Conservation (phyloP, 2,329 filamentous ascomycete genomes). For the Epichloe gansuensis region DNA sequence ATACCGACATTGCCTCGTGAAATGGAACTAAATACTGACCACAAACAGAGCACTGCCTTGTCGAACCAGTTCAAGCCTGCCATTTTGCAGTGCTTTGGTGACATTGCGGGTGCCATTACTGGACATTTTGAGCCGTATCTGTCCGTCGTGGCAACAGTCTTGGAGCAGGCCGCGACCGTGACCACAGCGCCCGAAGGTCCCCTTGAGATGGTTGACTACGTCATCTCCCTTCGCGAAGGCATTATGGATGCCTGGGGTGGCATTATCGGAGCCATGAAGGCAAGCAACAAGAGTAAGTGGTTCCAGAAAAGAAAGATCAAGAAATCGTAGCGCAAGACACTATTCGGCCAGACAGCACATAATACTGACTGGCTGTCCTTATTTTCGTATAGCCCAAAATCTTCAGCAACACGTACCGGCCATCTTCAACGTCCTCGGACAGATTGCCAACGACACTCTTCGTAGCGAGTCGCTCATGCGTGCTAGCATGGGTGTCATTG, state of each 20-base stretch:
- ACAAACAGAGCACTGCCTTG: conserved; percentile 58
- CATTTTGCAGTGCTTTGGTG: conserved; percentile 94
- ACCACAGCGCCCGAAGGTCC: conserved; percentile 67
- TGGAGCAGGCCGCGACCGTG: conserved; percentile 84
- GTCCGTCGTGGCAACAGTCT: conserved; percentile 79
- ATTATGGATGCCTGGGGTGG: conserved; percentile 99
- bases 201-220: conserved; percentile 95
- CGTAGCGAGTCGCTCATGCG: conserved; percentile 85
- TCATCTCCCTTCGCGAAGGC: conserved; percentile 86
- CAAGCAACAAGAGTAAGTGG: conserved; percentile 60
- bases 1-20: neutral
- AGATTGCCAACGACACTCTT: conserved; percentile 70
- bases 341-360: neutral
- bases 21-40: neutral
- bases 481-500: conserved; percentile 94
- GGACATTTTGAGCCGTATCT: conserved; percentile 90
- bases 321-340: too few relatives aligned
- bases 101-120: conserved; percentile 89
- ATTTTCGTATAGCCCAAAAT: conserved; percentile 42
- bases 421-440: conserved; percentile 78
- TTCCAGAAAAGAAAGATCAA: too few relatives aligned
- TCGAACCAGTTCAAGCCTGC: conserved; percentile 97
- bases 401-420: conserved; percentile 69
- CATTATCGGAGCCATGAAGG: conserved; percentile 88
- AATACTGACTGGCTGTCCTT: neutral